Evolutionary conservation across 306 rosid species (phyloP).

Genomic region (Acacia melanoxylon): DNA sequence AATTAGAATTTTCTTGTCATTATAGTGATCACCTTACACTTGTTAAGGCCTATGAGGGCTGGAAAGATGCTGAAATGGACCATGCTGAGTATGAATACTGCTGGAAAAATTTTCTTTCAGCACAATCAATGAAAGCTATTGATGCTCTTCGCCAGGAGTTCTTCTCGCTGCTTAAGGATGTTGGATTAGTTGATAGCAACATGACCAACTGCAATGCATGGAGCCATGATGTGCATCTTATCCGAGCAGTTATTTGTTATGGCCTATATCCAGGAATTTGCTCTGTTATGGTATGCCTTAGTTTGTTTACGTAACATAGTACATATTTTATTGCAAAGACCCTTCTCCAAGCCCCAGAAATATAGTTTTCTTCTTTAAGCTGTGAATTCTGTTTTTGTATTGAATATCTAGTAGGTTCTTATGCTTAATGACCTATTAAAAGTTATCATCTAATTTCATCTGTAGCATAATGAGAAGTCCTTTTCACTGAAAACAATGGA

Average conservation of each 20-base stretch:
- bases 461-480: conserved; percentile 93
- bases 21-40: conserved; percentile 94
- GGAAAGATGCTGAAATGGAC: conserved; percentile 84
- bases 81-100: conserved; percentile 82
- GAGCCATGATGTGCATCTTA: conserved; percentile 71
- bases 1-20: conserved; percentile 72
- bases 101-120: conserved; percentile 91
- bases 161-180: conserved; percentile 70
- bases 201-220: conserved; percentile 54
- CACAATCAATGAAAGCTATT: conserved; percentile 89
- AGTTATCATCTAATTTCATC: conserved; percentile 21
- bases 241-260: conserved; percentile 80
- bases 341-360: not conserved
- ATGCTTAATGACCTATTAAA: conserved; percentile 19
- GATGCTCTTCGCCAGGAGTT: conserved; percentile 88
- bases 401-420: conserved; percentile 13
- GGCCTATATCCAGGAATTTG: conserved; percentile 94
- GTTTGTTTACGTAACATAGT: not conserved
- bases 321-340: not conserved
- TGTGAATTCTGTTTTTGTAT: conserved; percentile 13
- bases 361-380: conserved; percentile 19
- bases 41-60: conserved; percentile 80
- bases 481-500: conserved; percentile 91
- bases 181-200: conserved; percentile 72
- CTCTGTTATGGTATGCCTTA: conserved; percentile 77